Conservation (phyloP, 805 yeast species). For the Starmera caribaea region DNA sequence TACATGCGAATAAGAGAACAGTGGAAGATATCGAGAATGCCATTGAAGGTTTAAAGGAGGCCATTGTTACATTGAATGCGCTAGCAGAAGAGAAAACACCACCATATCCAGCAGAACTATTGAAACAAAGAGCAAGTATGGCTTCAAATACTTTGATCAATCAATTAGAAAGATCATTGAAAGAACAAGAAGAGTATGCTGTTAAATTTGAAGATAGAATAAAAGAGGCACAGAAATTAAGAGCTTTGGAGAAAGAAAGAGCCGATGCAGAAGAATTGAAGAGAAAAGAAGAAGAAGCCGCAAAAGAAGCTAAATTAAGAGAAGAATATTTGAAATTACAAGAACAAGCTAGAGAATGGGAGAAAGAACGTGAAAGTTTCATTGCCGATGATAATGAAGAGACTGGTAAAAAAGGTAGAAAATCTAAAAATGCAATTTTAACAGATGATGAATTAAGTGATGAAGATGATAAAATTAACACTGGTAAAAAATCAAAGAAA, state of each 20-base stretch:
- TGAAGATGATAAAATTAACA: conserved; percentile 16
- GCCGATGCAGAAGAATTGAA: conserved; percentile 40
- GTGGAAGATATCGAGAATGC: conserved; percentile 52
- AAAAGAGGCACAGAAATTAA: conserved; percentile 58
- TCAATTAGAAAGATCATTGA: conserved; percentile 59
- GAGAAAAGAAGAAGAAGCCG: conserved; percentile 38
- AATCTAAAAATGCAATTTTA: conserved; percentile 30
- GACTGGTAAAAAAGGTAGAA: conserved; percentile 22
- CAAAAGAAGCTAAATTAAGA: conserved; percentile 26
- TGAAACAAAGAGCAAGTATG: conserved; percentile 78
- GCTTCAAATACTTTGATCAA: conserved; percentile 68
- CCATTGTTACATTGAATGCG: conserved; percentile 47
- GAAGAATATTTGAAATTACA: conserved; percentile 41
- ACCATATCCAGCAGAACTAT: conserved; percentile 71
- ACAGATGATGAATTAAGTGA: conserved; percentile 35
- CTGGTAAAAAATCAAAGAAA: conserved; percentile 10
- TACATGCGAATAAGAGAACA: conserved; percentile 48
- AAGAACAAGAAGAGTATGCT: conserved; percentile 66
- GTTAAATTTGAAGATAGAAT: conserved; percentile 46
- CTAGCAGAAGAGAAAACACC: conserved; percentile 52
- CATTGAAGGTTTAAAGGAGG: conserved; percentile 47
- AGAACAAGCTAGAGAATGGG: conserved; percentile 49
- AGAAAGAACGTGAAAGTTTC: conserved; percentile 36
- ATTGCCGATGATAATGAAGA: conserved; percentile 29
- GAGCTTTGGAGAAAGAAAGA: conserved; percentile 34